Base-by-base conservation (phyloP, 73 alveolate genomes). In the Effrenium voratum region DNA sequence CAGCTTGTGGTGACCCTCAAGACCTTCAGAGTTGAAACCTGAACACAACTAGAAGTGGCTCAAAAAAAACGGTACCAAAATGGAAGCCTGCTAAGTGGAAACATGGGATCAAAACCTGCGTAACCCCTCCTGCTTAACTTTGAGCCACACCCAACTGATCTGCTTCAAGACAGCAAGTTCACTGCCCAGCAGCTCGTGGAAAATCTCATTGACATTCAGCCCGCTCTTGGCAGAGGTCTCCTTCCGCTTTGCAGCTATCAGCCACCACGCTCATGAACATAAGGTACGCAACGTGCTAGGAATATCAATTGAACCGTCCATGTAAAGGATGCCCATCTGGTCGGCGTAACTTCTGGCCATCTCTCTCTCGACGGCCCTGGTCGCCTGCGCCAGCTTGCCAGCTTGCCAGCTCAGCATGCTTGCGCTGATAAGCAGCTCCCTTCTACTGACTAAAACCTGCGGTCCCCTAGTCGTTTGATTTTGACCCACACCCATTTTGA, bases 321-420 rank as follows among this genome's bases (percentile, higher is more conserved):
- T 93, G 98, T 50, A 77, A 30, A 93, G 82, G 83, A 93, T 63
- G 57, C 93, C 93, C 55, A 41, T 76, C 72, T 76, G 83, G 70
- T 93, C 93, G 28, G 98, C 98, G 43, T 52, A 93, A 34, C 55
- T 55, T 50, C 63, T 99, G 32, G 98, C 99, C 94, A 91, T 98
- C 47, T 99, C 98, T 75, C 45, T 66, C 60, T 66, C 60, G 43
- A 99, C 99, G 40, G 94, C 73, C 85, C 99, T 99, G 52, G 91
- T 45, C 22, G 97, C 97, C 97, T 90, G 6, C 50, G 36, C 30
- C 34, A 38, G 22, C 12, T 55, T 22, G 22, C 30, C 68, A 55
- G 22, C 68, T 55, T n/a, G 68, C 12, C 12, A 55, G 68, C 68
- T 15, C 12, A 55, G 68, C 30, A 55, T 55, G 68, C 68, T 55